Evolutionary conservation across 345 rosid genomes (phyloP).

Genomic region (Sonneratia caseolaris): DNA sequence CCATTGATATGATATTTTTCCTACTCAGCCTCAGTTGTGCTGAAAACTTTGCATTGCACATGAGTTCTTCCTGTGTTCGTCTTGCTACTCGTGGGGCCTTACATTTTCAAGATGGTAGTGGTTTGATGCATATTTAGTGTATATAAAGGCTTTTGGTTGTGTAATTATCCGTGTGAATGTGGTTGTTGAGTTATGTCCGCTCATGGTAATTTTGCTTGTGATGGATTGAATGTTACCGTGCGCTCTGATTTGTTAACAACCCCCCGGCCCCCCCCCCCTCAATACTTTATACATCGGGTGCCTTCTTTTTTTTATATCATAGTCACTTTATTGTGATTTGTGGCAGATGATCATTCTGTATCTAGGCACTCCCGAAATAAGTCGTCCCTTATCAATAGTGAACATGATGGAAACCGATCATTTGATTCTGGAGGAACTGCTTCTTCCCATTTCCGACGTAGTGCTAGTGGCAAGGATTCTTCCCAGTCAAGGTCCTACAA

Average conservation of each 20-base stretch:
- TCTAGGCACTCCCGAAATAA: constrained; percentile 25
- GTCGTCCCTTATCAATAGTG: constrained; percentile 20
- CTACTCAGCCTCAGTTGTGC: not conserved
- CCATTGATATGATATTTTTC: not conserved
- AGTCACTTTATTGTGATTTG: not conserved
- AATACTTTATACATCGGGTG: too few species aligned
- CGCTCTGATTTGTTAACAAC: not conserved
- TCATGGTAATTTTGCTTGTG: not conserved
- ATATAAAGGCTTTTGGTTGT: not conserved
- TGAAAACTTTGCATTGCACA: not conserved
- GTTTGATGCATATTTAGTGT: not conserved
- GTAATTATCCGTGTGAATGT: too few species aligned
- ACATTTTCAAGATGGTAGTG: not conserved
- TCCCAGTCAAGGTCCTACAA: constrained; percentile 27
- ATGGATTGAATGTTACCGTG: constrained; percentile 1
- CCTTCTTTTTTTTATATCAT: too few species aligned
- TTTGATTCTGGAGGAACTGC: constrained; percentile 27
- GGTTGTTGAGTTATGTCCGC: not conserved
- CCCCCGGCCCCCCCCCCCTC: too few species aligned
- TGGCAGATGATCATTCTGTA: constrained; percentile 27
- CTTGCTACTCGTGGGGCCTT: not conserved
- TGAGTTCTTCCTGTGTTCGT: not conserved
- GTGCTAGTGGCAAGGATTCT: constrained; percentile 33
- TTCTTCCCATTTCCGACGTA: constrained; percentile 36
- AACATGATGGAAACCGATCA: constrained; percentile 3